Evolutionary conservation across 345 rosid genomes (phyloP), one percentile per base, ranked within the genome.

Genomic region (Cardamine occulta): DNA sequence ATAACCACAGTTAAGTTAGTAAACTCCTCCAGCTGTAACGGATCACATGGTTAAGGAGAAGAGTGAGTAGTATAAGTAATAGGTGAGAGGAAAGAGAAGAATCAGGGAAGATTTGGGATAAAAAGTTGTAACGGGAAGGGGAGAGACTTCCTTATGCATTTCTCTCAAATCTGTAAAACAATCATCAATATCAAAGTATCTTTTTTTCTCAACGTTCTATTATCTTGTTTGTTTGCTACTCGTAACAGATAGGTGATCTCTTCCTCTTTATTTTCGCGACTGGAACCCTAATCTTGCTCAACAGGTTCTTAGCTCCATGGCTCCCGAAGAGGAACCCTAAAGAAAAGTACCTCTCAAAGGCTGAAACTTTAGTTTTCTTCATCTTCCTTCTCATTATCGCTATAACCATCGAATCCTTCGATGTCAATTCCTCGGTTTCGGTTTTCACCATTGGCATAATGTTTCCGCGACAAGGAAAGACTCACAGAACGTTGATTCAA

Each of bases 401-500:
- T 1, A 56, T 81, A 19, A 9, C 82, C 8, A 77, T 78, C 10
- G 97, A 94, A 78, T 42, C 68, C 19, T 55, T 63, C 7, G 86
- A 85, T 2, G 82, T 60, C 12, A 89, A 79, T 57, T 82, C 88
- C 49, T 63, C 84, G 2, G 60, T 88, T 21, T 60, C 84, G 32
- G 84, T 82, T 57, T 94, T 88, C 78, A 28, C 88, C 51, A 63
- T 88, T 3, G 98, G 98, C 18, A 53, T 91, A 72, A 58, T 86
- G 86, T 90, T 90, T 82, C 98, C 98, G 2, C 76, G 95, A 66
- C 89, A 88, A 75, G 97, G 98, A 28, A 91, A 91, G 67, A 84
- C 92, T 1, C 82, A 84, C 4, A 63, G 97, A 62, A 94, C 98
- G 6, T 72, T 94, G 85, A 21, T 88, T 48, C 84, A 73, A 40